Evolutionary conservation across 768 basidiomycete genomes (phyloP).

Genomic region (Botryobasidium botryosum): DNA sequence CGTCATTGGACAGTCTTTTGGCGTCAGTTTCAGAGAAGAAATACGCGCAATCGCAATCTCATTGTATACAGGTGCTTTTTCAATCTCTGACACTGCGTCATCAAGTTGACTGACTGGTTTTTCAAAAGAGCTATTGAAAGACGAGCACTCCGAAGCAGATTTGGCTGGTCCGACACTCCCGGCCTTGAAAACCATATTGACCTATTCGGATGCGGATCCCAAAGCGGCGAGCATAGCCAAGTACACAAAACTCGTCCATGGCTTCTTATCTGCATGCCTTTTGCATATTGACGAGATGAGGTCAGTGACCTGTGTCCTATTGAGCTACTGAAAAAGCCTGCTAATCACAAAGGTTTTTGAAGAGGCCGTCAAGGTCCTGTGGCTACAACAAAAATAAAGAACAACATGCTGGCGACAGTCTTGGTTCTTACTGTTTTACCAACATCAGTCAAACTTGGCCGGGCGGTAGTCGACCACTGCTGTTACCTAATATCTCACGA

Average conservation of each 20-base stretch:
- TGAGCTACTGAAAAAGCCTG: neutral
- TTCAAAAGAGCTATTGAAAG: conserved; percentile 55
- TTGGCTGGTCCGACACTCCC: conserved; percentile 67
- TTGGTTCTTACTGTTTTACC: conserved; percentile 73
- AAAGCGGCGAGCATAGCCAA: conserved; percentile 24
- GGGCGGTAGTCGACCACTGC: conserved; percentile 61
- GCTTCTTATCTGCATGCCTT: conserved; percentile 70
- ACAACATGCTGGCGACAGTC: conserved; percentile 73
- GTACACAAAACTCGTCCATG: conserved; percentile 51
- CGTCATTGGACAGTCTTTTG: conserved; percentile 39
- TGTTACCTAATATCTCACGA: conserved; percentile 76
- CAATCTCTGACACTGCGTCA: neutral
- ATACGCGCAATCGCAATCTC: conserved; percentile 62
- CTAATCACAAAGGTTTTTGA: conserved; percentile 9
- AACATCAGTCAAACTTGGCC: conserved; percentile 44
- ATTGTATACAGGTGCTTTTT: conserved; percentile 50
- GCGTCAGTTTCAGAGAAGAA: conserved; percentile 46
- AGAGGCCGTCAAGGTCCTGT: conserved; percentile 69
- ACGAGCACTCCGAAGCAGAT: conserved; percentile 67
- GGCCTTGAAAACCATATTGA: conserved; percentile 57
- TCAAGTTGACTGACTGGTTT: conserved; percentile 9
- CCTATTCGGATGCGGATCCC: conserved; percentile 24
- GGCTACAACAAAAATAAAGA: conserved; percentile 71
- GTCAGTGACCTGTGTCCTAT: conserved; percentile 27
- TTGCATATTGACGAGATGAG: conserved; percentile 84